Percentiles rank a stretch among this genome's conserved stretches.
These are phyloP conservation scores for Phoenix roebelenii DNA, from an alignment of 176 grass and related monocot species.

Conservation along the genomic window DNA sequence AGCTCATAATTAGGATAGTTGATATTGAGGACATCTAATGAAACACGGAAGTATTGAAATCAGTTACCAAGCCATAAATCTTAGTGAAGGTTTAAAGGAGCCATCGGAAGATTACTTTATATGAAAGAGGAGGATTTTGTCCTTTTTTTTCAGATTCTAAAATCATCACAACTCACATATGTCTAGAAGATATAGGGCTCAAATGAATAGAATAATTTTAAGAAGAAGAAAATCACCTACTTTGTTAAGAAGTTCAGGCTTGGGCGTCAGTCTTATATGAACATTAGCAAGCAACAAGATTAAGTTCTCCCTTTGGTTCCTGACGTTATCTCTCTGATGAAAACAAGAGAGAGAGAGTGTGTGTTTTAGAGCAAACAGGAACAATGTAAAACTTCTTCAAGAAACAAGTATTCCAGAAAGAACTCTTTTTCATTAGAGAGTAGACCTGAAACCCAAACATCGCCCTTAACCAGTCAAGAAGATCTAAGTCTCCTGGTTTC, in stretches of 20 bases:
- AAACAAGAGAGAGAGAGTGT: slow-evolving; percentile 3
- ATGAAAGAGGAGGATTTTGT: no score
- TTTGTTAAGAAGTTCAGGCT: slow-evolving; percentile 76
- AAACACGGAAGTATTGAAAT: no score
- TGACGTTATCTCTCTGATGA: slow-evolving; percentile 71
- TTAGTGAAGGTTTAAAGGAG: no score
- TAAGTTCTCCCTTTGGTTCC: slow-evolving; percentile 95
- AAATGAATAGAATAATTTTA: no score
- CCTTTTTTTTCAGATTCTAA: no score
- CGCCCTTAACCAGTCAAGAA: slow-evolving; percentile 88
- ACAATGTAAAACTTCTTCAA: background rate
- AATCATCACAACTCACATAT: no score
- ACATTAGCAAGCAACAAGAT: slow-evolving; percentile 84
- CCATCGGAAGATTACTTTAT: no score
- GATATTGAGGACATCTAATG: no score
- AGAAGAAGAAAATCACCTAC: slow-evolving; percentile 29
- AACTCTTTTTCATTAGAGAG: background rate
- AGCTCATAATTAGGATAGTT: no score
- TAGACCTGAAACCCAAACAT: slow-evolving; percentile 98
- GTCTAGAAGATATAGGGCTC: no score
- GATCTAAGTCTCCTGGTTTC: slow-evolving; percentile 67
- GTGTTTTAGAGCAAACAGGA: background rate
- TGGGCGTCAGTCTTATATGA: slow-evolving; percentile 74
- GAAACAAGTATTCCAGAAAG: no score
- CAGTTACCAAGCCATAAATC: no score